phyloP scores from a whole-genome alignment of 495 filamentous ascomycete genomes.

The Talaromyces borbonicus region DNA sequence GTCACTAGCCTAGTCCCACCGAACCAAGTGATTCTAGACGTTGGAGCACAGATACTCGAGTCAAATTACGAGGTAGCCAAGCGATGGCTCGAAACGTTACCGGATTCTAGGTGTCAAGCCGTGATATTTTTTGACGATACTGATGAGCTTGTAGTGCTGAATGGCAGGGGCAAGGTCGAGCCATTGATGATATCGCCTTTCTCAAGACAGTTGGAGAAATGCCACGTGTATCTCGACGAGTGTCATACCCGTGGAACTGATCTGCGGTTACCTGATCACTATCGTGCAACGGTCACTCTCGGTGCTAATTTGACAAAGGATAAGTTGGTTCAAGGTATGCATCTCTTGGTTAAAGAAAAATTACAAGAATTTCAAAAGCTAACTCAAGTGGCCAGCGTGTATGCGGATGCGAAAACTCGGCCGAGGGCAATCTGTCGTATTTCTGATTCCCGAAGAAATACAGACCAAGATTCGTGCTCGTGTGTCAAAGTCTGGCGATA shows the following conservation, averaged over 20 bases:
- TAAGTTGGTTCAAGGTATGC: constrained; percentile 60
- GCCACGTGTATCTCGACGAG: constrained; percentile 66
- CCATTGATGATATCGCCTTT: constrained; percentile 52
- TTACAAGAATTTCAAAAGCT: not conserved
- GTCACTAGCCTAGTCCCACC: constrained; percentile 28
- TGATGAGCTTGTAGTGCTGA: constrained; percentile 43
- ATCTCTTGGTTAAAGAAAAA: not conserved
- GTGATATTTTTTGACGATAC: constrained; percentile 43
- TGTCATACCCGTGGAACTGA: constrained; percentile 70
- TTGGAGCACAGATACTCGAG: constrained; percentile 65
- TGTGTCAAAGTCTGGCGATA: constrained; percentile 19
- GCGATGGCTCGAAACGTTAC: constrained; percentile 29
- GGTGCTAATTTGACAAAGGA: constrained; percentile 63
- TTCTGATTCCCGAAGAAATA: constrained; percentile 46
- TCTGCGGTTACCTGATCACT: constrained; percentile 49
- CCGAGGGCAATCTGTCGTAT: constrained; percentile 50
- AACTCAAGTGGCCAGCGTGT: constrained; percentile 35
- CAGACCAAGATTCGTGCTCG: constrained; percentile 7
- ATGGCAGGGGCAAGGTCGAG: constrained; percentile 37
- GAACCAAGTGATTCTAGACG: constrained; percentile 57
- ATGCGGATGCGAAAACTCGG: constrained; percentile 59
- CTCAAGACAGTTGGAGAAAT: constrained; percentile 45
- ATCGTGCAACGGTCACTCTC: constrained; percentile 59
- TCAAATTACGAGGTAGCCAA: constrained; percentile 45
- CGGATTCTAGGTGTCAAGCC: constrained; percentile 25